Evolutionary conservation across 2,329 filamentous ascomycete species (phyloP), one percentile per base, ranked within the genome.

Genomic region (Trichothecium roseum): DNA sequence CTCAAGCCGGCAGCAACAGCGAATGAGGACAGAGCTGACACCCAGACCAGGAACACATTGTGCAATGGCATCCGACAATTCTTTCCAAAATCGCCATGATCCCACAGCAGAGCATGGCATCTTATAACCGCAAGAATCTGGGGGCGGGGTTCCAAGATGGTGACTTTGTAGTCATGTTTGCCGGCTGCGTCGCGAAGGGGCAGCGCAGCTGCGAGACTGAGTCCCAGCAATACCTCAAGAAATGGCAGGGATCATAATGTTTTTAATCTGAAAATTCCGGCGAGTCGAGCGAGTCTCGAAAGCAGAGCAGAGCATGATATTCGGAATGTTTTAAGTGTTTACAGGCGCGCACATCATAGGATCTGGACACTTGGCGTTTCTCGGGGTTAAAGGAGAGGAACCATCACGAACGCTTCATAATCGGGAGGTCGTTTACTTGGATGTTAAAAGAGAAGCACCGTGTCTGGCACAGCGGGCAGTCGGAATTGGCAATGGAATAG

Each of bases 61-160:
- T 85, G 24, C 89, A 94, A 66, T 98, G 91, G 93, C 91, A 98
- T 54, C 87, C 89, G 18, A 98, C 91, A 0, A 81, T 98, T 30
- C 73, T 98, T 9, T 86, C 89, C 27, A 91, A 87, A 53, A 64
- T 96, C 42, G 88, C 84, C 2, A 68, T 98, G 16, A 69, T 98
- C n/a, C 87, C 89, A 3, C 91, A 98, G 59, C 74, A 81, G 35
- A 68, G 72, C 24, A 64, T 98, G 54, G 94, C 94, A 52, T 74
- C 84, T 0, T 96, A 95, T 58, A 78, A 69, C 41, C 60, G 61
- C 35, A 53, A 55, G 29, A 59, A 62, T 16, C 56, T 67, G 39
- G 79, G 80, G 35, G 74, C 73, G 13, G 66, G 73, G 32, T 96
- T 87, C 57, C 74, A 81, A 51, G 77, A 88, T 8, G 89, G 87